These are phyloP conservation scores for Neurospora sp. DNA, from an alignment of 495 filamentous ascomycete species.

Conservation along the genomic window DNA sequence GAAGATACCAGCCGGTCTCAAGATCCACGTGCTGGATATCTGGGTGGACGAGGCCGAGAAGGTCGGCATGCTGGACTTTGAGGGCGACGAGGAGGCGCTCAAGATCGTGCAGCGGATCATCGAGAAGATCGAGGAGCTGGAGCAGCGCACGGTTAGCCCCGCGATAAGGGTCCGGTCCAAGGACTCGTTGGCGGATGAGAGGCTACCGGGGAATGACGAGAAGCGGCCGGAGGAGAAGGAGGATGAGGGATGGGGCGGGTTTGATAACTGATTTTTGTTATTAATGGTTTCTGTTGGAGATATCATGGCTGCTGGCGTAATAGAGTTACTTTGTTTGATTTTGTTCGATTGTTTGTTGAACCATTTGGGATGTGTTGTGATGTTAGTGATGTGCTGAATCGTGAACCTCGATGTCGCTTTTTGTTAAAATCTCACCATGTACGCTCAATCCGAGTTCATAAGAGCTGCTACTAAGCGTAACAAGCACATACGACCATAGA, in stretches of 20 bases:
- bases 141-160: slow-evolving; percentile 52
- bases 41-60: slow-evolving; percentile 82
- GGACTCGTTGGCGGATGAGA: slow-evolving; percentile 65
- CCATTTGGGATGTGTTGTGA: not conserved
- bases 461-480: no score
- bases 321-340: not conserved
- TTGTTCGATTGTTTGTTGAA: not conserved
- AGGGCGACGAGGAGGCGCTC: slow-evolving; percentile 25
- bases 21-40: slow-evolving; percentile 83
- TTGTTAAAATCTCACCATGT: no score
- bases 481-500: not conserved
- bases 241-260: slow-evolving; percentile 58
- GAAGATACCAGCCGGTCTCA: slow-evolving; percentile 63
- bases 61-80: slow-evolving; percentile 42
- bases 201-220: slow-evolving; percentile 46
- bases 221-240: slow-evolving; percentile 25
- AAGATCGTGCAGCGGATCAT: slow-evolving; percentile 28
- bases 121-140: slow-evolving; percentile 28
- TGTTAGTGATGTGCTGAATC: no score
- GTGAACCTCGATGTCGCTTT: no score
- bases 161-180: slow-evolving; percentile 59
- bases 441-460: no score
- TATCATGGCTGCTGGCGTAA: not conserved
- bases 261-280: slow-evolving; percentile 42
- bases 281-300: not conserved